Evolutionary conservation across 768 basidiomycete genomes (phyloP).

Genomic region (Boletus rubropictus): DNA sequence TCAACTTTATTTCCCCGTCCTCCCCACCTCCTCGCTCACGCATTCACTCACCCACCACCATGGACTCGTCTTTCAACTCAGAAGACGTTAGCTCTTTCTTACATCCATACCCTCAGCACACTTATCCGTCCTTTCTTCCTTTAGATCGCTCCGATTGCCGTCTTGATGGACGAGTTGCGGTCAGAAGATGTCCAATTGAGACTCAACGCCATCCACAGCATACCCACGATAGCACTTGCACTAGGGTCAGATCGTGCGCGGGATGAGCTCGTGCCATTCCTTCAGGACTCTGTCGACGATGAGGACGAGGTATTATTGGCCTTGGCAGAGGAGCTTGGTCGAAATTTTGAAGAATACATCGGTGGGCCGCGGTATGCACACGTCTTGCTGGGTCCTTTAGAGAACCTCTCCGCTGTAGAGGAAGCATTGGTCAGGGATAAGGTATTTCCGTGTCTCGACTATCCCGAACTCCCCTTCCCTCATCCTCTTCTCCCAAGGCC

Average conservation of each 20-base stretch:
- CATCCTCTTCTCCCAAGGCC: slow-evolving; percentile 49
- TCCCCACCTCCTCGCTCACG: not conserved
- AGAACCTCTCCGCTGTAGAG: slow-evolving; percentile 93
- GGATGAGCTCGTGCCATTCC: slow-evolving; percentile 92
- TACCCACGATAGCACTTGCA: slow-evolving; percentile 96
- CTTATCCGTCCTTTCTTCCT: slow-evolving; percentile 13
- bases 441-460: slow-evolving; percentile 41
- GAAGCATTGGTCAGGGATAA: slow-evolving; percentile 98
- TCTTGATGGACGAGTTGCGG: slow-evolving; percentile 96
- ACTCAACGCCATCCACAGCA: slow-evolving; percentile 92
- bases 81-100: slow-evolving; percentile 55
- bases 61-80: slow-evolving; percentile 60
- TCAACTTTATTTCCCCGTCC: not conserved
- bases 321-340: slow-evolving; percentile 90
- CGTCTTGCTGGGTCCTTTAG: slow-evolving; percentile 83
- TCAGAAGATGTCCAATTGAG: slow-evolving; percentile 96
- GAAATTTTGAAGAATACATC: slow-evolving; percentile 88
- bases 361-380: slow-evolving; percentile 87
- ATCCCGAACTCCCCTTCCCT: not conserved
- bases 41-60: slow-evolving; percentile 29
- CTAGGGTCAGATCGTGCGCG: slow-evolving; percentile 92
- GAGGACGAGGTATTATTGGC: slow-evolving; percentile 98
- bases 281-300: slow-evolving; percentile 98
- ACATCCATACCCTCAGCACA: slow-evolving; percentile 4
- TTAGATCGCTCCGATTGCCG: slow-evolving; percentile 89